These are phyloP conservation scores for Gloeopeniophorella convolvens DNA, from an alignment of 768 basidiomycete genomes.

Conservation along the genomic window DNA sequence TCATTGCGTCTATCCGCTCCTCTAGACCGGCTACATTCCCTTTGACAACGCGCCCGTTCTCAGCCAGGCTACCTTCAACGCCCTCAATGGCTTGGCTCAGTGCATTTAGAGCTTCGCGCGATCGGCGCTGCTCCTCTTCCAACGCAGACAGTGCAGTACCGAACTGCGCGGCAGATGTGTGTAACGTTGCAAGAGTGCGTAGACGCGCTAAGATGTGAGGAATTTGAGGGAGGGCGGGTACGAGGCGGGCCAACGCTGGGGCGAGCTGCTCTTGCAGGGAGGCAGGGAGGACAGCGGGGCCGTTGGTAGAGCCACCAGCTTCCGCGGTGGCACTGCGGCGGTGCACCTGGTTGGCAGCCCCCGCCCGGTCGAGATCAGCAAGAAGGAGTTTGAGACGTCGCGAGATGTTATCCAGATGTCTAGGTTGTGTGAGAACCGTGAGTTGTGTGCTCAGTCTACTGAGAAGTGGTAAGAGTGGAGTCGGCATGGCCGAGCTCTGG, in stretches of 20 bases:
- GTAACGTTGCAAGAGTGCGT: slow-evolving; percentile 75
- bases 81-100: slow-evolving; percentile 59
- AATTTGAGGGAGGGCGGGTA: slow-evolving; percentile 70
- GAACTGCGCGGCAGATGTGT: slow-evolving; percentile 77
- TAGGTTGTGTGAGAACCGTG: slow-evolving; percentile 85
- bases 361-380: slow-evolving; percentile 84
- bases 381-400: slow-evolving; percentile 88
- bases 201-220: slow-evolving; percentile 88
- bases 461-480: slow-evolving; percentile 77
- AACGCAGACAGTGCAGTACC: slow-evolving; percentile 56
- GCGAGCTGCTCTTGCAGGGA: slow-evolving; percentile 54
- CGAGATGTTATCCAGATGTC: slow-evolving; percentile 93
- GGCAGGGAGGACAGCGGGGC: slow-evolving; percentile 22
- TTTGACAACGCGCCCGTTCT: slow-evolving; percentile 64
- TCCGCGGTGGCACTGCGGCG: slow-evolving; percentile 30
- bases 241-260: slow-evolving; percentile 62
- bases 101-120: slow-evolving; percentile 57
- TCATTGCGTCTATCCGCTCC: slow-evolving; percentile 42
- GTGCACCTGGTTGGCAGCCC: slow-evolving; percentile 32
- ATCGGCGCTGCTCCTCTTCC: slow-evolving; percentile 65
- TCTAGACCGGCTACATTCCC: slow-evolving; percentile 73
- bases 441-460: slow-evolving; percentile 80
- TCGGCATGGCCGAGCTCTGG: slow-evolving; percentile 65
- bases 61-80: slow-evolving; percentile 70
- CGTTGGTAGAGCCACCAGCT: slow-evolving; percentile 5